Base-by-base conservation (phyloP, 345 rosid genomes). In the Salix exigua region DNA sequence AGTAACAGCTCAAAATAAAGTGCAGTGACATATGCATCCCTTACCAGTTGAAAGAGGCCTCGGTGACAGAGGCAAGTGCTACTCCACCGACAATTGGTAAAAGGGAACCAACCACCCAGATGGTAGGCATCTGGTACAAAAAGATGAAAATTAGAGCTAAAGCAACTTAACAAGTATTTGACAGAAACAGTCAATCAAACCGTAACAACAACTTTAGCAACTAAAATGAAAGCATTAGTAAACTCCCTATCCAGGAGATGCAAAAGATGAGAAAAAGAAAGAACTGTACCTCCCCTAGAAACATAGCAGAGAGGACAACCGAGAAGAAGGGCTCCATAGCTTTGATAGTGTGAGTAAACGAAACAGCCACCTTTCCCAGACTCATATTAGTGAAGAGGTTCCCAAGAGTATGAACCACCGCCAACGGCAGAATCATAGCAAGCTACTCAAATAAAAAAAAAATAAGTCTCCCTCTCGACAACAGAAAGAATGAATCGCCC, bases 301-400 rank as follows among this genome's bases (percentile, higher is more conserved):
- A 96, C 97, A 96, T 91, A 53, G 97, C 93, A 70, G 99, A 96
- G 53, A 96, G 88, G 50, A 91, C 37, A 80, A 96, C 99, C 2
- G 99, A 92, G 91, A 96, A 96, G 86, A 96, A 92, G n/a, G 99
- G 99, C 84, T 96, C 99, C 93, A 85, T 90, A 53, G 99, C 99
- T 87, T 96, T 96, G 83, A 96, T 91, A 4, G 99, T 96, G 86
- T 96, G 98, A 79, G 99, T 96, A 81, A 96, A 96, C 8, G 99
- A 96, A 87, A 96, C 98, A 44, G 98, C 92, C 76, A 96, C 99
- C 88, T 94, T 96, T 51, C 99, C 99, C 0, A 96, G 97, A 77
- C 99, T 94, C 98, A 94, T 92, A 79, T 96, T 96, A 46, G 98
- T 91, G 84, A 96, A 96, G 28, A 96, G 91, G 80, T 92, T 96